phyloP scores from a whole-genome alignment of 169 alveolate species.

The Plasmodium billcollinsi region DNA sequence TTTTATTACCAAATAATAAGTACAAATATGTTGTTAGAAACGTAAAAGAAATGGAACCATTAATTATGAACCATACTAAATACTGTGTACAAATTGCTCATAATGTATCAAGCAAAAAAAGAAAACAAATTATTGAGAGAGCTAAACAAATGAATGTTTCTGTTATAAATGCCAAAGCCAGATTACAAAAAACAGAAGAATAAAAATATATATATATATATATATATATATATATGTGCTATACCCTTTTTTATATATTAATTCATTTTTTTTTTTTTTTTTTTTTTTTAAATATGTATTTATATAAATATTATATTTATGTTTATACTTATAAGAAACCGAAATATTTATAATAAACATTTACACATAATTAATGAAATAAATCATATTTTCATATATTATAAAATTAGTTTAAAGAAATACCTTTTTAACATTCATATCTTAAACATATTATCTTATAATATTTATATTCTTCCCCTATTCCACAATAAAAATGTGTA shows the following conservation, averaged over 20 bases:
- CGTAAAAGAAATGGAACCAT: constrained; percentile 94
- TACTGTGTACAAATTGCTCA: constrained; percentile 96
- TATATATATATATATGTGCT: background rate
- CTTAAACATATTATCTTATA: no score
- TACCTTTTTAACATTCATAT: no score
- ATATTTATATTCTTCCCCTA: no score
- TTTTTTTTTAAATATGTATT: constrained; percentile 8
- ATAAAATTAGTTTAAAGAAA: no score
- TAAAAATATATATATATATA: constrained; percentile 18
- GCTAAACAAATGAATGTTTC: constrained; percentile 95
- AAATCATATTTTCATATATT: no score
- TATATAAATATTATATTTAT: constrained; percentile 14
- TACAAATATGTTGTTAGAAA: constrained; percentile 93
- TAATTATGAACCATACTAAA: constrained; percentile 96
- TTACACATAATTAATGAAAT: no score
- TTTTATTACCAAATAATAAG: constrained; percentile 94
- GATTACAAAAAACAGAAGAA: constrained; percentile 87
- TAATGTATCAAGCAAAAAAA: constrained; percentile 93
- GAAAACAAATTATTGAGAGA: constrained; percentile 93
- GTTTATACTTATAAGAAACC: constrained; percentile 13
- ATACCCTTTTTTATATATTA: background rate
- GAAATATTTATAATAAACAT: background rate
- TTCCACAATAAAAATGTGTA: no score
- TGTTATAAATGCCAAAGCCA: constrained; percentile 92
- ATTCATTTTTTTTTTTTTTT: constrained; percentile 42